Evolutionary conservation across 2,329 filamentous ascomycete species (phyloP).

Genomic region (Ustilaginoidea virens): DNA sequence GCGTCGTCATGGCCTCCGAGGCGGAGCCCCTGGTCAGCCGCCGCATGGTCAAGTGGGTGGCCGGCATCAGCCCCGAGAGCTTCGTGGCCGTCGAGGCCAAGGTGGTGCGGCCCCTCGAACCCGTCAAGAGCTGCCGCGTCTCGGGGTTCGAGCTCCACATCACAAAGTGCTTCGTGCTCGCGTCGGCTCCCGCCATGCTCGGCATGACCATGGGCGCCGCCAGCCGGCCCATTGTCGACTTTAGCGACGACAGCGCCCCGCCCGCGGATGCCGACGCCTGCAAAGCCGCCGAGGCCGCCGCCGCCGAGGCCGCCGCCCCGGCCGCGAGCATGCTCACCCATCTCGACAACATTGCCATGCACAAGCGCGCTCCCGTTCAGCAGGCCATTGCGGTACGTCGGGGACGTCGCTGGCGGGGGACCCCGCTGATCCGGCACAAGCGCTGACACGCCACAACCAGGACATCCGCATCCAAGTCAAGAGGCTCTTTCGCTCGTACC

Average conservation of each 20-base stretch:
- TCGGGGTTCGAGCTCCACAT: slow-evolving; percentile 76
- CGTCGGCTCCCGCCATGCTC: slow-evolving; percentile 41
- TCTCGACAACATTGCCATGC: slow-evolving; percentile 82
- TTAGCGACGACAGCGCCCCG: slow-evolving; percentile 38
- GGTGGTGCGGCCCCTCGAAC: slow-evolving; percentile 70
- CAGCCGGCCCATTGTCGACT: slow-evolving; percentile 38
- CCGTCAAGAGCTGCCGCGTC: slow-evolving; percentile 76
- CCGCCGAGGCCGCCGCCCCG: slow-evolving; percentile 36
- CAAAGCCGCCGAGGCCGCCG: slow-evolving; percentile 26
- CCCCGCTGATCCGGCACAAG: background rate
- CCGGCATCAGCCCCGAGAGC: slow-evolving; percentile 60
- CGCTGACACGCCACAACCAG: slow-evolving; percentile 1
- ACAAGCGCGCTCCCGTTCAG: slow-evolving; percentile 81
- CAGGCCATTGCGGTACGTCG: slow-evolving; percentile 62
- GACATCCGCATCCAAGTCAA: slow-evolving; percentile 39
- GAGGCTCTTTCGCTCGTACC: slow-evolving; percentile 59
- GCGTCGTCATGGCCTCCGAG: slow-evolving; percentile 52
- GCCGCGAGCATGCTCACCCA: slow-evolving; percentile 71
- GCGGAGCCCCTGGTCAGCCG: slow-evolving; percentile 45
- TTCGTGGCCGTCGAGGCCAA: slow-evolving; percentile 68
- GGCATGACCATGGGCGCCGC: slow-evolving; percentile 42
- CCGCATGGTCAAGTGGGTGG: slow-evolving; percentile 92
- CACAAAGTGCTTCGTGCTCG: slow-evolving; percentile 66
- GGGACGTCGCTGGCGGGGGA: slow-evolving; percentile 15
- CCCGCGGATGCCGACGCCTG: slow-evolving; percentile 13